A percentile compares a stretch with the other conserved stretches of the same genome.
phyloP scores from a whole-genome alignment of 805 yeast genomes.

The Danielia reshetovae region DNA sequence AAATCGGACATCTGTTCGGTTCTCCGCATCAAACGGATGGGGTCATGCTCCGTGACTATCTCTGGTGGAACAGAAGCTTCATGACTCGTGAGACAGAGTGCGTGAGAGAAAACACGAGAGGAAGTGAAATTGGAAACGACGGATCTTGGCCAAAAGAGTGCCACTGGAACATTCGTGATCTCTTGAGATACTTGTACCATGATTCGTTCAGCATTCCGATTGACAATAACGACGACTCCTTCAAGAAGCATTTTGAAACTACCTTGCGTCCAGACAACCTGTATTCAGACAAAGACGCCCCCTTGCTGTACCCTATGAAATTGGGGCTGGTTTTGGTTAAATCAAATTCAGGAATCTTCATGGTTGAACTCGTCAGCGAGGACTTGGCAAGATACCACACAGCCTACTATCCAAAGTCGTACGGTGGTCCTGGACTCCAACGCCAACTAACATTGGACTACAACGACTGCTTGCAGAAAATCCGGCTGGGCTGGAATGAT shows the following conservation, averaged over 20 bases:
- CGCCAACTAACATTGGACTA: constrained; percentile 46
- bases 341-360: constrained; percentile 65
- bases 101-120: constrained; percentile 46
- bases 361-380: constrained; percentile 66
- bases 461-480: constrained; percentile 30
- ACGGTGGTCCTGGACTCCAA: constrained; percentile 63
- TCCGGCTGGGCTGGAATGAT: constrained; percentile 23
- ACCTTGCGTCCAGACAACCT: constrained; percentile 16
- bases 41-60: constrained; percentile 85
- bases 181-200: constrained; percentile 73
- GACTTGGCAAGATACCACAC: constrained; percentile 52
- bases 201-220: constrained; percentile 71
- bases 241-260: constrained; percentile 36
- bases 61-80: constrained; percentile 76
- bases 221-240: constrained; percentile 47
- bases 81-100: constrained; percentile 64
- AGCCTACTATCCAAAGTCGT: constrained; percentile 54
- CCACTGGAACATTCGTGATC: constrained; percentile 82
- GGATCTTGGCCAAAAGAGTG: constrained; percentile 58
- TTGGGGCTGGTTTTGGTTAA: constrained; percentile 32
- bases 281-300: constrained; percentile 14
- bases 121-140: constrained; percentile 38
- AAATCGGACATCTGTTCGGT: constrained; percentile 86
- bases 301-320: constrained; percentile 21
- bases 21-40: constrained; percentile 91